These are phyloP conservation scores for Xylariaceae sp. DNA, from an alignment of 2,329 filamentous ascomycete genomes.

Conservation along the genomic window DNA sequence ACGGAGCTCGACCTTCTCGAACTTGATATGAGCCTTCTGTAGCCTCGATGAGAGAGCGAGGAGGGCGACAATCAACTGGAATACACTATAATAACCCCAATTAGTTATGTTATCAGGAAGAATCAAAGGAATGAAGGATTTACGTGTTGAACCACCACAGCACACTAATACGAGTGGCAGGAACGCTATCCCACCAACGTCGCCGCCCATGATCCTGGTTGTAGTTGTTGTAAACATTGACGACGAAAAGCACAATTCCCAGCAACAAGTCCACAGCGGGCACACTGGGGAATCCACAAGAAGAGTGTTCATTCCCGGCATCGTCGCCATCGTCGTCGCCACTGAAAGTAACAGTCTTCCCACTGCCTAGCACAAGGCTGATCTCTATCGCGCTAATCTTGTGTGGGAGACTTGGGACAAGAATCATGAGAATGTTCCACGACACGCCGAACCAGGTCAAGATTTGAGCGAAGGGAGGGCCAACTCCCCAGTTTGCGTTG, in stretches of 20 bases:
- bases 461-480: neutral
- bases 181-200: no score
- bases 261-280: no score
- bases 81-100: neutral
- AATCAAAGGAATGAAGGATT: no score
- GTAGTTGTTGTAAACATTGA: no score
- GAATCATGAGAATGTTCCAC: slow-evolving; percentile 7
- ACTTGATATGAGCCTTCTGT: slow-evolving; percentile 1
- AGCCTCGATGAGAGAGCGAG: slow-evolving; percentile 3
- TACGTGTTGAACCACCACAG: no score
- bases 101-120: neutral
- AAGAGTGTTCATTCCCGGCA: no score
- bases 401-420: neutral
- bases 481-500: neutral
- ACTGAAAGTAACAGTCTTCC: neutral
- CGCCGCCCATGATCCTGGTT: no score
- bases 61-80: slow-evolving; percentile 4
- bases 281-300: no score
- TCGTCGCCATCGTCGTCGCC: no score
- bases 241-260: no score
- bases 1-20: slow-evolving; percentile 2
- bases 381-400: no score
- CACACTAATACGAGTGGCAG: no score
- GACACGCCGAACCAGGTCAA: slow-evolving; percentile 1
- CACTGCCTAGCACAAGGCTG: slow-evolving; percentile 3